Conservation (phyloP, 345 rosid species). For the Kernera saxatilis region DNA sequence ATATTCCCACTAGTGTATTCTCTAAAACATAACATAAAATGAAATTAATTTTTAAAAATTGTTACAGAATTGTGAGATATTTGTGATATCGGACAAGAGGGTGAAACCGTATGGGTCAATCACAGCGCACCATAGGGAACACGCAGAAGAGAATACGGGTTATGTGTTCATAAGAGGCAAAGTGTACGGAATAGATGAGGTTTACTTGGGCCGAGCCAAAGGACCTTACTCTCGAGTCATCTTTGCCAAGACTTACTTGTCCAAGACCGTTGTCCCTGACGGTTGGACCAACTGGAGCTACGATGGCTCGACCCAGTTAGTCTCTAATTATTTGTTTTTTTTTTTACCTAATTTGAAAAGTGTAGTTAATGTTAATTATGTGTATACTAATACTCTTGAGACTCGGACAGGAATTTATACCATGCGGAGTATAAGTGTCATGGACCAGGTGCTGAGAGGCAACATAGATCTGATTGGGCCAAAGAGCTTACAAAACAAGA, state of each 20-base stretch:
- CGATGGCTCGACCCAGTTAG: conserved; percentile 54
- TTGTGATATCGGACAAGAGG: conserved; percentile 71
- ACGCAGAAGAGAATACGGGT: conserved; percentile 47
- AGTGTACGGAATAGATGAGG: conserved; percentile 61
- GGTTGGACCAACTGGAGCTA: conserved; percentile 96
- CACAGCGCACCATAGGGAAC: conserved; percentile 69
- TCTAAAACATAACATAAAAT: background rate
- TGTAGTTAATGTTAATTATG: background rate
- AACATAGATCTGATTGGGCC: conserved; percentile 48
- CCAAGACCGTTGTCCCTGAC: conserved; percentile 53
- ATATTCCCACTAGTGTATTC: background rate
- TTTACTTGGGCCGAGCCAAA: conserved; percentile 70
- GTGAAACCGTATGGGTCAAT: conserved; percentile 66
- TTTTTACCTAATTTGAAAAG: background rate
- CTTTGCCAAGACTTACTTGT: conserved; percentile 63
- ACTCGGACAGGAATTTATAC: conserved; percentile 42
- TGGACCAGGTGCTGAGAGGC: conserved; percentile 70
- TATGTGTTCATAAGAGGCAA: conserved; percentile 66
- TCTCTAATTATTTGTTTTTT: background rate
- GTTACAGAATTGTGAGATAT: conserved; percentile 62
- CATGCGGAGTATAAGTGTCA: conserved; percentile 65
- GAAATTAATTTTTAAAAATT: too few species aligned
- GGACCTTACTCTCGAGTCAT: conserved; percentile 67
- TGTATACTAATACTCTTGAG: background rate
- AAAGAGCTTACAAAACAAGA: conserved; percentile 60